Base-by-base conservation (phyloP, 2,329 filamentous ascomycete genomes). In the Claviceps sp. region DNA sequence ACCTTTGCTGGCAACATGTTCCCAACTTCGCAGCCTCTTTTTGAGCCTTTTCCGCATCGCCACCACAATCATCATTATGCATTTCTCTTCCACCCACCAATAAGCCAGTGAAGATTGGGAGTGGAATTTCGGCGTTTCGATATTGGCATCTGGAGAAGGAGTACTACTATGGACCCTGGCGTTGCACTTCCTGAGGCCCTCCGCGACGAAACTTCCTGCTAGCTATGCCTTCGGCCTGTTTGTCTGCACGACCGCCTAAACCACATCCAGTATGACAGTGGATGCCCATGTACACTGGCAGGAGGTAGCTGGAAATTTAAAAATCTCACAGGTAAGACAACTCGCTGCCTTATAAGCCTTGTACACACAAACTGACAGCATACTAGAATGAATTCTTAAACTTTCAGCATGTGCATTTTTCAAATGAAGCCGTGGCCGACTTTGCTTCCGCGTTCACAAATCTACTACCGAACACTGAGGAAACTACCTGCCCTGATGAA, bases 401-500 rank as follows among this genome's bases (percentile, higher is more conserved):
- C 29, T 86, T 86, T 59, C 75, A 81, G 55, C 66, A 74, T 43
- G 64, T 71, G 17, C 83, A 87, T 59, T 86, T 87, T 63, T 73
- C 73, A 11, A 51, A 58, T 37, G 56, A 65, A 45, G 72, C 76
- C 29, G 55, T 75, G 17, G 59, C 66, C n/a, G 63, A 69, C 22
- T 81, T 80, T 56, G 61, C 14, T 52, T 63, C 11, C 66, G 71
- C 7, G 78, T 80, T 57, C 61, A 74, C 50, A 62, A 61, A 13
- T 66, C 67, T 13, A 50, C 61, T 17, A 39, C 54, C 9, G 57
- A 61, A 38, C 5, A 26, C 26, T 20, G 56, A 61, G 29, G 58
- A 61, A 29, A 58, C 59, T 58, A 52, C 54, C 29, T 37, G 5
- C 11, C 2, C 8, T 14, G 22, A 39, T 9, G 38, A 20, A 13